Evolutionary conservation across 495 filamentous ascomycete genomes (phyloP).

Genomic region (Cladorrhinum samala): DNA sequence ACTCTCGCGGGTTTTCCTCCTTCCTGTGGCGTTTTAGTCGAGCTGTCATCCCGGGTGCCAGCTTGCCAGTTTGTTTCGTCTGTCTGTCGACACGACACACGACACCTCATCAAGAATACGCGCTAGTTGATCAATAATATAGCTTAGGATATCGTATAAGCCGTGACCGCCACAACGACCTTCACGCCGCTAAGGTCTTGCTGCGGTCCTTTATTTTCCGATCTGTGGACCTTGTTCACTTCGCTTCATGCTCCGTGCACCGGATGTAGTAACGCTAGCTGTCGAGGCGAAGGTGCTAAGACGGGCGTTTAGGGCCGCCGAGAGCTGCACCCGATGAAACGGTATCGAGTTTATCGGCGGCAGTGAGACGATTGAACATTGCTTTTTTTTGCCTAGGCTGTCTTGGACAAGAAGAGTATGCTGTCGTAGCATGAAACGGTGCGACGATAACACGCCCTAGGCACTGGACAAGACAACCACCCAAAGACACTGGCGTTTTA

Average conservation of each 20-base stretch:
- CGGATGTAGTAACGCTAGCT: background rate
- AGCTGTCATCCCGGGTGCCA: too few species aligned
- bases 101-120: too few species aligned
- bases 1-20: too few species aligned
- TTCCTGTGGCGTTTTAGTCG: too few species aligned
- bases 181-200: background rate
- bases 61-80: too few species aligned
- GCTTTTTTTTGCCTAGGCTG: background rate
- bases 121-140: too few species aligned
- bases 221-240: slow-evolving; percentile 11
- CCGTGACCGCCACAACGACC: slow-evolving; percentile 11
- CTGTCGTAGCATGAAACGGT: background rate
- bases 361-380: background rate
- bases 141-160: too few species aligned
- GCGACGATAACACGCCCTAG: background rate
- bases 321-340: background rate
- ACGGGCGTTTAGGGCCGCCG: background rate
- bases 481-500: background rate
- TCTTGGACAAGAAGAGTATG: background rate
- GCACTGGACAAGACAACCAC: background rate
- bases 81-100: too few species aligned
- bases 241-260: background rate
- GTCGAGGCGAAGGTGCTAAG: background rate
- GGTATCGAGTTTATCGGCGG: background rate
- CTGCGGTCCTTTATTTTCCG: slow-evolving; percentile 17